These are phyloP conservation scores for Erythrophleum fordii DNA, from an alignment of 306 rosid species.

Conservation along the genomic window DNA sequence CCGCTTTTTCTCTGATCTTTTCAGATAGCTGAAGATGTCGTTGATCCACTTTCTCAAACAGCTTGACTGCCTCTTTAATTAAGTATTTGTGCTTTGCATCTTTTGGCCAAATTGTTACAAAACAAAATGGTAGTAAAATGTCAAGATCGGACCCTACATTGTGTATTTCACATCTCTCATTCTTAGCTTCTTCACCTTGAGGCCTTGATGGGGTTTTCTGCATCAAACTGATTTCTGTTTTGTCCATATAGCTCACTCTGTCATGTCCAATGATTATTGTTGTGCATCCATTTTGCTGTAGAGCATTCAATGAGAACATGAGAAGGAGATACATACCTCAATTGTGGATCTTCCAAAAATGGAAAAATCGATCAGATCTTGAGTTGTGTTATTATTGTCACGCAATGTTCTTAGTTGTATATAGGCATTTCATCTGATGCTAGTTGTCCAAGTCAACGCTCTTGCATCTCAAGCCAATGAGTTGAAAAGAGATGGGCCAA, in stretches of 20 bases:
- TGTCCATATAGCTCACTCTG: constrained; percentile 2
- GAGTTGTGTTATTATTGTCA: neutral
- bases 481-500: neutral
- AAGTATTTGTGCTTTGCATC: neutral
- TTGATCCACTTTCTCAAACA: neutral
- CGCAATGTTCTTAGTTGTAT: neutral
- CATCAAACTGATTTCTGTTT: neutral
- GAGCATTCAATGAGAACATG: neutral
- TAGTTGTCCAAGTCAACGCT: constrained; percentile 3
- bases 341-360: neutral
- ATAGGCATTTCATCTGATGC: neutral
- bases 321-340: constrained; percentile 4
- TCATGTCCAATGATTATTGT: neutral
- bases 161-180: neutral
- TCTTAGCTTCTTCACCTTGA: neutral
- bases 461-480: neutral
- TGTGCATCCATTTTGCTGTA: neutral
- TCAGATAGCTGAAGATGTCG: neutral
- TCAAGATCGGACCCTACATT: neutral
- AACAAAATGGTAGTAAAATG: neutral
- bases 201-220: neutral
- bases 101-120: constrained; percentile 13
- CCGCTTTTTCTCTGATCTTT: constrained; percentile 22
- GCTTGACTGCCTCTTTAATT: neutral
- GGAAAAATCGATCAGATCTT: neutral